Conservation (phyloP, 768 basidiomycete genomes). For the Rhodotorula paludigena region DNA sequence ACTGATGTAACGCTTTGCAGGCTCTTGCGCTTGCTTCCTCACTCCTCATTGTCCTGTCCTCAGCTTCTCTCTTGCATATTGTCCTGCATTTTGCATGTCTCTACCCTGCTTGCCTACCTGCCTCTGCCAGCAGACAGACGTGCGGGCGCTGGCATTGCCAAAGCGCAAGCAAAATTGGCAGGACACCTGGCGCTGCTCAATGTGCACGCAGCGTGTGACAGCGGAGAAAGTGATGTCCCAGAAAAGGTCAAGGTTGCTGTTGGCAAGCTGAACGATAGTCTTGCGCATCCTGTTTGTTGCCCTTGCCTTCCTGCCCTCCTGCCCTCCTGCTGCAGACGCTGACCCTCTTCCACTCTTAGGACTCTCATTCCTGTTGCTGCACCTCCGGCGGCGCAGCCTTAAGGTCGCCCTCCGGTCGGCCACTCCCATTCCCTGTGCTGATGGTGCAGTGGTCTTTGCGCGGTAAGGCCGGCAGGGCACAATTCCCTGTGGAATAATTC, state of each 20-base stretch:
- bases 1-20: constrained; percentile 51
- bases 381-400: too few relatives aligned
- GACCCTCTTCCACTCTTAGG: too few relatives aligned
- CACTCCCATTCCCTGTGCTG: too few relatives aligned
- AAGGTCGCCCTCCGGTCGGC: too few relatives aligned
- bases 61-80: constrained; percentile 45
- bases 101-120: constrained; percentile 48
- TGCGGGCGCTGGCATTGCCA: constrained; percentile 53
- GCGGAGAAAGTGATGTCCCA: constrained; percentile 56
- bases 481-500: too few relatives aligned
- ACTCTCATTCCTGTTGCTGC: too few relatives aligned
- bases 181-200: constrained; percentile 60
- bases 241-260: constrained; percentile 70
- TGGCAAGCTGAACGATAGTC: constrained; percentile 62
- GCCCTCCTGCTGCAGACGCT: too few relatives aligned
- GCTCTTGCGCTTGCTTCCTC: constrained; percentile 66
- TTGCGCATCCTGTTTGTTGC: constrained; percentile 88
- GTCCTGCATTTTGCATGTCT: constrained; percentile 43
- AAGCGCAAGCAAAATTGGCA: constrained; percentile 62
- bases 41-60: constrained; percentile 56
- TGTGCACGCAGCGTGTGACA: constrained; percentile 52
- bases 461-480: too few relatives aligned
- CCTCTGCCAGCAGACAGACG: not conserved
- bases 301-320: too few relatives aligned
- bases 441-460: too few relatives aligned